Conservation (phyloP, 176 grass and related monocot genomes). For the Oryza meyeriana region DNA sequence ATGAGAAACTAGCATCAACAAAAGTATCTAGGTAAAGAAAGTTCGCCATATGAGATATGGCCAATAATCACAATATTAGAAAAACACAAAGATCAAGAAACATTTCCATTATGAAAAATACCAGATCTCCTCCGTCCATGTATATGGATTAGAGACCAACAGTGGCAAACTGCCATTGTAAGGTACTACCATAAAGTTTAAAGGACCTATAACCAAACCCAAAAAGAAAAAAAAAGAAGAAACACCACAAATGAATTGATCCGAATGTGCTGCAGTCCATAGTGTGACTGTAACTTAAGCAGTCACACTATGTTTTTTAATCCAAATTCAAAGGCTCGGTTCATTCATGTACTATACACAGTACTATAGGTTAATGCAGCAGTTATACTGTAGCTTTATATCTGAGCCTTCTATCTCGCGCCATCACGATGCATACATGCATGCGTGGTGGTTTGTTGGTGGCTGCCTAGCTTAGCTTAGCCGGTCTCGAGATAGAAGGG, state of each 20-base stretch:
- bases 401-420: too few relatives aligned
- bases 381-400: too few relatives aligned
- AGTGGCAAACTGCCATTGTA: conserved; percentile 40
- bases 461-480: background rate
- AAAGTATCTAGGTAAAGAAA: conserved; percentile 51
- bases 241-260: conserved; percentile 8
- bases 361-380: too few relatives aligned
- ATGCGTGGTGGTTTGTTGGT: background rate
- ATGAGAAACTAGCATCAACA: conserved; percentile 50
- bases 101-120: background rate
- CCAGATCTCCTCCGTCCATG: conserved; percentile 44
- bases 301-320: too few relatives aligned
- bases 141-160: conserved; percentile 31
- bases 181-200: conserved; percentile 20
- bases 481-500: background rate
- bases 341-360: too few relatives aligned
- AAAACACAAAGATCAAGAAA: background rate
- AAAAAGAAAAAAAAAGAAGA: background rate
- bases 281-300: too few relatives aligned
- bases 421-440: too few relatives aligned
- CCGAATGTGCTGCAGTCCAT: too few relatives aligned
- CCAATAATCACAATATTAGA: background rate
- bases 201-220: conserved; percentile 42
- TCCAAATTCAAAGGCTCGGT: too few relatives aligned
- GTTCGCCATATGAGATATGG: conserved; percentile 10